These are phyloP conservation scores for Colletotrichum trifolii DNA, from an alignment of 2,329 filamentous ascomycete species.

Conservation along the genomic window DNA sequence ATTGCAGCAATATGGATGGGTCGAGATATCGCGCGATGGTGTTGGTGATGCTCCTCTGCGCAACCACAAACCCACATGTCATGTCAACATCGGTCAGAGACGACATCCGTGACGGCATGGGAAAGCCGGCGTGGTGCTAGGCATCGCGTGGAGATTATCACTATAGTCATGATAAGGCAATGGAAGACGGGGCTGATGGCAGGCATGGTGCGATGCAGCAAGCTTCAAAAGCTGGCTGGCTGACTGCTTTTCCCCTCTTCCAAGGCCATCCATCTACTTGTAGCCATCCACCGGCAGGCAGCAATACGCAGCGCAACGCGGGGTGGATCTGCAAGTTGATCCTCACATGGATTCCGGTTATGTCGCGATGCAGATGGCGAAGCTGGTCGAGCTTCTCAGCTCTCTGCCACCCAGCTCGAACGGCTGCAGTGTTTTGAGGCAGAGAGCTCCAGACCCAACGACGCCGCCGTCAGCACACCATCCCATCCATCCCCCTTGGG, in stretches of 20 bases:
- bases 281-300: not conserved
- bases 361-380: not conserved
- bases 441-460: slow-evolving; percentile 1
- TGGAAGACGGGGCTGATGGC: slow-evolving; percentile 1
- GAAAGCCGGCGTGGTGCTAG: not conserved
- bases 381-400: not conserved
- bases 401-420: no score
- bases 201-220: not conserved
- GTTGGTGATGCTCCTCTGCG: not conserved
- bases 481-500: not conserved
- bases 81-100: slow-evolving; percentile 19
- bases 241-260: not conserved
- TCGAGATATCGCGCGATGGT: not conserved
- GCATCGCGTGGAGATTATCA: slow-evolving; percentile 13
- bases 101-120: not conserved
- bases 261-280: not conserved
- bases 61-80: slow-evolving; percentile 11
- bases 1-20: not conserved
- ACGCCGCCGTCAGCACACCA: slow-evolving; percentile 27
- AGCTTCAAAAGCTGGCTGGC: not conserved
- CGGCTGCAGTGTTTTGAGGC: no score
- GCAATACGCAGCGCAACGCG: not conserved
- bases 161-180: not conserved
- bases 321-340: not conserved
- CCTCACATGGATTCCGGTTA: slow-evolving; percentile 6